Conservation (phyloP, 192 early-diverging fungal genomes). For the Allomyces macrogynus region DNA sequence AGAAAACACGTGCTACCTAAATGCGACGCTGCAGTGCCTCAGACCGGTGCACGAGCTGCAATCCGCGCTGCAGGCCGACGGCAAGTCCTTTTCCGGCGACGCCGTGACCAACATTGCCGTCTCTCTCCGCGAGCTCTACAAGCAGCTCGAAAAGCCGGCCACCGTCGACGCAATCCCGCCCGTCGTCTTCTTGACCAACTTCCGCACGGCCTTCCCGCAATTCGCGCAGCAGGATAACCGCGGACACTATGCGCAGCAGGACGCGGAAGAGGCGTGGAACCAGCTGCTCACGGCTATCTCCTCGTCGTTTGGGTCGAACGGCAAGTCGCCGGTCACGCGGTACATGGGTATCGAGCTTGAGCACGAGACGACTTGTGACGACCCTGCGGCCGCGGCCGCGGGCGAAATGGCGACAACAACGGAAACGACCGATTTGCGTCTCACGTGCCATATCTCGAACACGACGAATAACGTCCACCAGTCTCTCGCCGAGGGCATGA, state of each 20-base stretch:
- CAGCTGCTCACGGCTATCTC: slow-evolving; percentile 51
- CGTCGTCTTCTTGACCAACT: slow-evolving; percentile 49
- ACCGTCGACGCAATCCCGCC: slow-evolving; percentile 57
- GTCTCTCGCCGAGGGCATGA: slow-evolving; percentile 33
- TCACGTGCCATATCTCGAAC: slow-evolving; percentile 46
- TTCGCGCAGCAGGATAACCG: slow-evolving; percentile 57
- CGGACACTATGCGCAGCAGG: slow-evolving; percentile 72
- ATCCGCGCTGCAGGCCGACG: slow-evolving; percentile 28
- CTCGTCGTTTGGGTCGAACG: slow-evolving; percentile 6
- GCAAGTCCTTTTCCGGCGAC: slow-evolving; percentile 6
- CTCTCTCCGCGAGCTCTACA: slow-evolving; percentile 51
- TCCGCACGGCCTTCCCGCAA: slow-evolving; percentile 65
- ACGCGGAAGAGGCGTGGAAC: slow-evolving; percentile 96
- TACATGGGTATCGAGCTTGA: slow-evolving; percentile 69
- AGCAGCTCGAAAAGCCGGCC: slow-evolving; percentile 29
- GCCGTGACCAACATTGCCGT: slow-evolving; percentile 38
- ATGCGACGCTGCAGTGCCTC: slow-evolving; percentile 53
- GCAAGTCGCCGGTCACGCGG: slow-evolving; percentile 29
- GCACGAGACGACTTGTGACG: slow-evolving; percentile 19
- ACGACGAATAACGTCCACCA: slow-evolving; percentile 18
- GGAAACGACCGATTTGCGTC: not conserved
- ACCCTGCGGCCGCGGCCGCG: slow-evolving; percentile 13
- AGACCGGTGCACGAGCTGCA: slow-evolving; percentile 70
- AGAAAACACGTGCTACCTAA: slow-evolving; percentile 60
- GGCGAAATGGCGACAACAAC: slow-evolving; percentile 23